Evolutionary conservation across 768 basidiomycete genomes (phyloP).

Genomic region (Sarcodon sp.): DNA sequence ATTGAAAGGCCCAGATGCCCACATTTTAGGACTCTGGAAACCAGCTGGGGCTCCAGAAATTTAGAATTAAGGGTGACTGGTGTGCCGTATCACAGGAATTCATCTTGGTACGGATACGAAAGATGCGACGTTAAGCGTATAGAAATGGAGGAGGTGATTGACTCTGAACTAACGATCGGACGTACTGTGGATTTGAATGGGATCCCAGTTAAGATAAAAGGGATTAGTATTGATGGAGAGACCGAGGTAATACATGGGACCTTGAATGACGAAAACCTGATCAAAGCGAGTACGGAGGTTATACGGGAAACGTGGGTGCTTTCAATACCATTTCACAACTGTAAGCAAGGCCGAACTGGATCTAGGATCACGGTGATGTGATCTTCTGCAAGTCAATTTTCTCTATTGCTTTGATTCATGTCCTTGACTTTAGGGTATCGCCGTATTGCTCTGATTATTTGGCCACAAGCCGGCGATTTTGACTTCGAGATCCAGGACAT

Average conservation of each 20-base stretch:
- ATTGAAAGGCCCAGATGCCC: constrained; percentile 26
- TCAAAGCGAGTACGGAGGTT: constrained; percentile 15
- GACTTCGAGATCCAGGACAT: no score
- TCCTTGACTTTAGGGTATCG: constrained; percentile 10
- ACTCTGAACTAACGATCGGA: constrained; percentile 3
- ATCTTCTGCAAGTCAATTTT: constrained; percentile 9
- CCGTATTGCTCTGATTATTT: constrained; percentile 12
- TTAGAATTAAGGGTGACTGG: no score
- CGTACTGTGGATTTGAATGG: constrained; percentile 12
- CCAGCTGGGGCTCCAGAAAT: no score
- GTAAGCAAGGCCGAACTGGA: not conserved
- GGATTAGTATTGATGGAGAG: constrained; percentile 2
- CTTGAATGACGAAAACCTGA: constrained; percentile 9
- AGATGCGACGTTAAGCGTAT: constrained; percentile 5
- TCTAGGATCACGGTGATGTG: constrained; percentile 10
- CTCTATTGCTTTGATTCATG: not conserved
- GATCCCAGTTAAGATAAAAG: not conserved
- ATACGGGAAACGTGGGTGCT: constrained; percentile 15
- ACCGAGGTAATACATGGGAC: constrained; percentile 9
- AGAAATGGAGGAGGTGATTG: constrained; percentile 8
- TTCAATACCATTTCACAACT: not conserved
- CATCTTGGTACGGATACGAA: not conserved
- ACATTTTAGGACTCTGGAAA: no score
- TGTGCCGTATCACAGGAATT: not conserved
- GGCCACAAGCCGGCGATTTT: no score